phyloP scores from a whole-genome alignment of 129 eudicot species.

The Lactuca saligna region DNA sequence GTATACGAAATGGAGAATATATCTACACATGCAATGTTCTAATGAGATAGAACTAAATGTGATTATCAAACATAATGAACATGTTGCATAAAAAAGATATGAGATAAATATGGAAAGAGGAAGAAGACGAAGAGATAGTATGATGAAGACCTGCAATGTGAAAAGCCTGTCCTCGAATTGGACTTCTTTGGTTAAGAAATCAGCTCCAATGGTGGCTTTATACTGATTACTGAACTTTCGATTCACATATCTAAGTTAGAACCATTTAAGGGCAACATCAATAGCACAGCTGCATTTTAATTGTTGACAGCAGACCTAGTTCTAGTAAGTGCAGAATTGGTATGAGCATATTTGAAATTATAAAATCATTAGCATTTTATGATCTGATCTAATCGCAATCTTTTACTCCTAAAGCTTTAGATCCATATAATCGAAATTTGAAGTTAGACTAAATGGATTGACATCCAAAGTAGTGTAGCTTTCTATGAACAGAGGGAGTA shows the following conservation, averaged over 20 bases:
- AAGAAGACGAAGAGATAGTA: neutral
- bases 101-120: constrained; percentile 7
- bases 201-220: constrained; percentile 59
- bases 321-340: neutral
- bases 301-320: constrained; percentile 9
- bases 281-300: constrained; percentile 4
- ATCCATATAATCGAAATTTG: neutral
- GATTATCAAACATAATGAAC: constrained; percentile 3
- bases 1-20: neutral
- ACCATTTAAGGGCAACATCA: constrained; percentile 34
- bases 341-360: neutral
- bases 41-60: neutral
- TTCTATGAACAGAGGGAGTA: neutral
- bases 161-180: constrained; percentile 55
- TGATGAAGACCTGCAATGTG: constrained; percentile 48
- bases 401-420: neutral
- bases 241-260: constrained; percentile 48
- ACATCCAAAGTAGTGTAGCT: neutral
- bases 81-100: neutral
- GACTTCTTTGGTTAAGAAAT: constrained; percentile 51
- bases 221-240: constrained; percentile 59
- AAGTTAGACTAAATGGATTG: constrained; percentile 4
- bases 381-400: neutral
- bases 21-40: neutral
- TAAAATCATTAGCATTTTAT: constrained; percentile 1